phyloP scores from a whole-genome alignment of 148 eudicot genomes.

The Chenopodium quinoa region DNA sequence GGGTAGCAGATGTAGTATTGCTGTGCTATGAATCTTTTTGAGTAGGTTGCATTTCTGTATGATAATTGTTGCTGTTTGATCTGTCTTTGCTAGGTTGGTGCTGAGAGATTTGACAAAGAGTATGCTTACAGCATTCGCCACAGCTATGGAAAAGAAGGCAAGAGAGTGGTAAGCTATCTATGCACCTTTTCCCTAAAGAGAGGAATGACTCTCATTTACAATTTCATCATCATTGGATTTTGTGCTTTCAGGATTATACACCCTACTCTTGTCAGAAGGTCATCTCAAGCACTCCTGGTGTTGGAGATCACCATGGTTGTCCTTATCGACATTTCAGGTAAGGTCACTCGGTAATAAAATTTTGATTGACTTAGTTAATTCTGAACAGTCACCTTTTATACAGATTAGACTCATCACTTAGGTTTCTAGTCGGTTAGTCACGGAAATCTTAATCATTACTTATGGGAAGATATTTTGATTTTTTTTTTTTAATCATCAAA shows the following conservation, averaged over 20 bases:
- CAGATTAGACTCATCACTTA: neutral
- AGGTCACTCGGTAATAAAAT: neutral
- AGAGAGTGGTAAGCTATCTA: conserved; percentile 62
- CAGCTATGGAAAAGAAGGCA: conserved; percentile 97
- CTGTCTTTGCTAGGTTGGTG: conserved; percentile 60
- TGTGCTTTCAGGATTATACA: conserved; percentile 64
- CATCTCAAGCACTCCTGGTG: conserved; percentile 74
- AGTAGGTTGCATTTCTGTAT: neutral
- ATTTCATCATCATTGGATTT: neutral
- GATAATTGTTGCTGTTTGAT: conserved; percentile 5
- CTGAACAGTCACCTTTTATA: neutral
- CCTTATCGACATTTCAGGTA: conserved; percentile 99
- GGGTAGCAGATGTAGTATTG: neutral
- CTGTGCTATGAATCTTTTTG: neutral
- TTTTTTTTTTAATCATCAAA: no score
- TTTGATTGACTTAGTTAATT: neutral
- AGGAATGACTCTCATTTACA: neutral
- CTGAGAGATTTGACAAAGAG: conserved; percentile 96
- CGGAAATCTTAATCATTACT: neutral
- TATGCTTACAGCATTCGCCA: conserved; percentile 92
- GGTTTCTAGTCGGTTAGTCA: neutral
- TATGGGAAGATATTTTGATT: neutral
- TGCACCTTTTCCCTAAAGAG: neutral
- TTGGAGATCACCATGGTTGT: conserved; percentile 98
- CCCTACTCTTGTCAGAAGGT: conserved; percentile 84